Evolutionary conservation across 208 protist genomes (phyloP).

Genomic region (Crithidia thermophila): DNA sequence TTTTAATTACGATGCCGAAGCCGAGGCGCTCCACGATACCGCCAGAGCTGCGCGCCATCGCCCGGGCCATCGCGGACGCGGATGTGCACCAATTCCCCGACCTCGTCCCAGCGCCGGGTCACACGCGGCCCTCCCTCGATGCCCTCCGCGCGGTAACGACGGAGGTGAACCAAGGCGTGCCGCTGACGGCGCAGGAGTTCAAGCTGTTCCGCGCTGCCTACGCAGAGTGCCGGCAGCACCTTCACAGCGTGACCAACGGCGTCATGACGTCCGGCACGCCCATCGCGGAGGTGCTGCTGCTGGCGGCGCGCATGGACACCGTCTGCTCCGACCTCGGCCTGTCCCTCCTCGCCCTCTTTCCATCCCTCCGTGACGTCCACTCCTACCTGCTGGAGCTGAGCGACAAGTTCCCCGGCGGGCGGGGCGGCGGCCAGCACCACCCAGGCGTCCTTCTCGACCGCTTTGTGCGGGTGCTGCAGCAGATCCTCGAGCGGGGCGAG

Average conservation of each 20-base stretch:
- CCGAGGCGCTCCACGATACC: conserved; percentile 39
- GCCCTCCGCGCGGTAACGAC: conserved; percentile 56
- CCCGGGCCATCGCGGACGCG: conserved; percentile 54
- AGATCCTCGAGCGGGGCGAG: conserved; percentile 37
- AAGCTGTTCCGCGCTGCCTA: conserved; percentile 65
- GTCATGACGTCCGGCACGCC: conserved; percentile 45
- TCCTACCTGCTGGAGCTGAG: conserved; percentile 59
- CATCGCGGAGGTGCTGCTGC: conserved; percentile 49
- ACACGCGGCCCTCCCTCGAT: conserved; percentile 29
- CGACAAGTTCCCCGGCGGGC: conserved; percentile 17
- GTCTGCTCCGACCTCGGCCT: conserved; percentile 59
- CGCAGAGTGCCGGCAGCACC: conserved; percentile 60
- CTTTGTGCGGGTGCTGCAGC: conserved; percentile 33
- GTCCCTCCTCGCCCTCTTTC: conserved; percentile 52
- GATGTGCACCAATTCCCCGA: conserved; percentile 68
- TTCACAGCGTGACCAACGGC: conserved; percentile 57
- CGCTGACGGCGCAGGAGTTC: conserved; percentile 56
- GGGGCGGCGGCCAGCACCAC: conserved; percentile 18
- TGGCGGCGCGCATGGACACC: conserved; percentile 69
- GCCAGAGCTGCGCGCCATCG: conserved; percentile 74
- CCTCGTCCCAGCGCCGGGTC: conserved; percentile 33
- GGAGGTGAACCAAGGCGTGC: conserved; percentile 59
- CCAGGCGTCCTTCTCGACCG: conserved; percentile 33
- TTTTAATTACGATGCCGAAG: conserved; percentile 18
- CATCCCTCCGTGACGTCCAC: conserved; percentile 58